Percentiles rank a stretch among this genome's conserved stretches.
Evolutionary conservation across 495 filamentous ascomycete genomes (phyloP).

Genomic region (Thozetella sp.): DNA sequence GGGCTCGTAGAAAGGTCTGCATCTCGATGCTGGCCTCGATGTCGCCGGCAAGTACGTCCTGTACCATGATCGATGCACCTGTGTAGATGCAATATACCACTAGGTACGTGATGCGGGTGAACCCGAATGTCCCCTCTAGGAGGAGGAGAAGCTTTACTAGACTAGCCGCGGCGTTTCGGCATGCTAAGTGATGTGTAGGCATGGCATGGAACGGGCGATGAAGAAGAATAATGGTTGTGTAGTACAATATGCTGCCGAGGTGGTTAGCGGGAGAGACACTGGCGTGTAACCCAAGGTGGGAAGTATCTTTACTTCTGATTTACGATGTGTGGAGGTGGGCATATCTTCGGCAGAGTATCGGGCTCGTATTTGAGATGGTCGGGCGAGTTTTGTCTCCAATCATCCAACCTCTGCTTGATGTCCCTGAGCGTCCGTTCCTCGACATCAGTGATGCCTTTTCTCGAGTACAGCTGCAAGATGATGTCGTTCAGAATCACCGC

Average conservation of each 20-base stretch:
- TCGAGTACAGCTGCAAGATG: constrained; percentile 12
- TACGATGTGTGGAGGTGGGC: constrained; percentile 11
- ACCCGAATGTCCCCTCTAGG: constrained; percentile 6
- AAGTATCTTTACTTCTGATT: constrained; percentile 4
- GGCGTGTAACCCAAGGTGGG: neutral
- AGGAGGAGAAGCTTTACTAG: constrained; percentile 1
- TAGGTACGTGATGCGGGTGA: constrained; percentile 6
- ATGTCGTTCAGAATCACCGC: constrained; percentile 14
- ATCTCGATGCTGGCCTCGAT: constrained; percentile 3
- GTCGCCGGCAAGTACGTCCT: constrained; percentile 1
- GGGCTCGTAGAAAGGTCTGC: constrained; percentile 1
- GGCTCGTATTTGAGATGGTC: constrained; percentile 5
- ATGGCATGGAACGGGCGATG: constrained; percentile 10
- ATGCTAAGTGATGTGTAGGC: neutral
- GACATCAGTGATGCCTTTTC: neutral
- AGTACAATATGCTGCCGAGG: constrained; percentile 10
- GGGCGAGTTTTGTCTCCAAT: constrained; percentile 10
- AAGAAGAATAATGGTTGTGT: constrained; percentile 10
- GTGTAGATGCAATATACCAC: constrained; percentile 9
- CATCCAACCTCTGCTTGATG: constrained; percentile 4
- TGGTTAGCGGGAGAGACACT: neutral
- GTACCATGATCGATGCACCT: constrained; percentile 4
- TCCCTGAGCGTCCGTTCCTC: constrained; percentile 5
- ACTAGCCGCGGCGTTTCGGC: neutral
- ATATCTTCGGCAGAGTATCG: constrained; percentile 5